Conservation (phyloP, 148 eudicot genomes). For the Limonium bicolor region DNA sequence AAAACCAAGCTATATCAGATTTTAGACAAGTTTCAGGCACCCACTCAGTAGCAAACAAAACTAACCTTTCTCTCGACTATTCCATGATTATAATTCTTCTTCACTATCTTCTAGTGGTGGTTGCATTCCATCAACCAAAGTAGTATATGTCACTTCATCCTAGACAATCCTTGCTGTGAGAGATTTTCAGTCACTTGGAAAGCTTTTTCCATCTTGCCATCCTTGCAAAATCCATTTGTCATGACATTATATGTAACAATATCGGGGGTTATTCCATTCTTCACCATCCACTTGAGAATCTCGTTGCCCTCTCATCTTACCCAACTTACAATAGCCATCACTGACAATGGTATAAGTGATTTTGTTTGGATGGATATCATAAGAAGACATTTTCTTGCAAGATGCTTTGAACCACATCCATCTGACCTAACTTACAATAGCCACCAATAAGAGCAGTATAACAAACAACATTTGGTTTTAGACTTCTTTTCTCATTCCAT, state of each 20-base stretch:
- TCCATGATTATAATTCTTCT: slow-evolving; percentile 27
- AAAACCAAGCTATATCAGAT: too few relatives aligned
- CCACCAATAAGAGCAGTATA: slow-evolving; percentile 77
- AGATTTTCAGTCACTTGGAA: slow-evolving; percentile 30
- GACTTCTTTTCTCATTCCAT: slow-evolving; percentile 44
- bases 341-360: slow-evolving; percentile 70
- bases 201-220: slow-evolving; percentile 43
- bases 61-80: too few relatives aligned
- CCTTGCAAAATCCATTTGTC: slow-evolving; percentile 40
- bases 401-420: slow-evolving; percentile 38
- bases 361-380: slow-evolving; percentile 49
- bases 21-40: too few relatives aligned
- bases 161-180: slow-evolving; percentile 26
- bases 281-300: slow-evolving; percentile 46
- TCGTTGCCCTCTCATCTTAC: slow-evolving; percentile 37
- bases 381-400: slow-evolving; percentile 50
- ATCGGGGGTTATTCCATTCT: slow-evolving; percentile 58
- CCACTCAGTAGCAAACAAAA: too few relatives aligned
- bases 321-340: slow-evolving; percentile 42
- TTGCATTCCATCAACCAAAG: slow-evolving; percentile 43
- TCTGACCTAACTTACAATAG: slow-evolving; percentile 62
- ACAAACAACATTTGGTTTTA: slow-evolving; percentile 50
- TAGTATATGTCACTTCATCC: slow-evolving; percentile 58
- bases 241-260: slow-evolving; percentile 59
- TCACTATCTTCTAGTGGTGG: slow-evolving; percentile 15